A percentile compares a stretch with the other conserved stretches of the same genome.
Conservation (phyloP, 106 monocot species). For the Chionographis japonica region DNA sequence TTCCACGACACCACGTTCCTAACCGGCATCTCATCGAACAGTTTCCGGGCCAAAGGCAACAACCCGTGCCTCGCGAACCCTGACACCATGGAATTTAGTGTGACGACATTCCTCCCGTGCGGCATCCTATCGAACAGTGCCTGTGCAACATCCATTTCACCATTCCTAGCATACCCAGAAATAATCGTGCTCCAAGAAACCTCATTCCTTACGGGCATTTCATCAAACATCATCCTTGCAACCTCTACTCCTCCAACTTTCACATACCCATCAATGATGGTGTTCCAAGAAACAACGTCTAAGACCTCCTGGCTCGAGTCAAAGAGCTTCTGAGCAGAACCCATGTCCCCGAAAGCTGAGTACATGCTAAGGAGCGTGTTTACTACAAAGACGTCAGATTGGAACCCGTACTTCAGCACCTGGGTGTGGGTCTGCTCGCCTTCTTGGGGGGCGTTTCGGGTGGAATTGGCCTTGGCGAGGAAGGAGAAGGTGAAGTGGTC, state of each 20-base stretch:
- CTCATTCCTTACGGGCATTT: conserved; percentile 64
- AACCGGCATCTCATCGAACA: conserved; percentile 65
- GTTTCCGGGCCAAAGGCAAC: conserved; percentile 39
- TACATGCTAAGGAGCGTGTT: conserved; percentile 56
- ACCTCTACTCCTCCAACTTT: conserved; percentile 26
- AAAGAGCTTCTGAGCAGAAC: conserved; percentile 42
- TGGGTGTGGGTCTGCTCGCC: conserved; percentile 41
- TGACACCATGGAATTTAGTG: conserved; percentile 64
- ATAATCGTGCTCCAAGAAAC: conserved; percentile 70
- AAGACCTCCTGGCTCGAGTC: conserved; percentile 13
- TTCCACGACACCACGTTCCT: conserved; percentile 81
- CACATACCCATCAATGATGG: conserved; percentile 57
- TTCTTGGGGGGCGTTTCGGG: conserved; percentile 6
- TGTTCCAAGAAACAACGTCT: conserved; percentile 75
- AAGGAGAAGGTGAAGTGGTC: conserved; percentile 51
- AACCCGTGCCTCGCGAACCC: conserved; percentile 48
- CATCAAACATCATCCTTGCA: conserved; percentile 56
- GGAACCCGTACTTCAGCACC: conserved; percentile 34
- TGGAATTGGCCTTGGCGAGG: conserved; percentile 19
- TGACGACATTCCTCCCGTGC: conserved; percentile 34
- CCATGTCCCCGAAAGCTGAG: conserved; percentile 39
- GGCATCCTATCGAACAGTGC: conserved; percentile 62
- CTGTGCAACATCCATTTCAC: conserved; percentile 51
- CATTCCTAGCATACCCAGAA: conserved; percentile 29
- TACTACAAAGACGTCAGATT: conserved; percentile 32